Base-by-base conservation (phyloP, 2,329 filamentous ascomycete species). In the Exophiala bonariae region DNA sequence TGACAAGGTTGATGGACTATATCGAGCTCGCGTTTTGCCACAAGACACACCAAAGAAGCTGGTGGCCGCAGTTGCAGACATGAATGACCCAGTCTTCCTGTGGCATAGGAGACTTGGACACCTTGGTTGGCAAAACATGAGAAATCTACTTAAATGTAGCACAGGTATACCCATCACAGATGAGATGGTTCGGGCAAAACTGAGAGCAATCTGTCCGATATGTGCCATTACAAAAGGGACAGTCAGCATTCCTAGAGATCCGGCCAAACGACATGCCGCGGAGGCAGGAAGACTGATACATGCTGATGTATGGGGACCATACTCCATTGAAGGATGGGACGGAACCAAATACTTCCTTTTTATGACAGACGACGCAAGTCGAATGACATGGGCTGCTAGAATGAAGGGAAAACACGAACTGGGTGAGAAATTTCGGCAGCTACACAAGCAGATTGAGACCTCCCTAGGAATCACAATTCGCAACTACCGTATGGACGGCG, bases 311-410 rank as follows among this genome's bases (percentile, higher is more conserved):
- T 44, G n/a, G 14, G 41, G 41, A 7, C 11, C n/a, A 20, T 44
- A 44, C 22, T 4, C 23, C n/a, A 22, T 42, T 5, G 14, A 17
- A 34, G 30, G 40, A 10, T 43, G 6, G 6, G 32, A 34, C 14
- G 14, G 23, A 11, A 33, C 26, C 6, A 18, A 4, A 43, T 33
- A 16, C 22, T 33, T 44, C 28, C 20, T 49, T 2, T 44, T 44
- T 31, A 23, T 49, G 7, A 49, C 41, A 13, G 47, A 49, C 28
- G 47, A 49, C 20, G 16, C 18, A 10, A 49, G 34, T 11, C 11
- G 47, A 18, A 40, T 32, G 8, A 44, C 47, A 4, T 49, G 41
- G 47, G 30, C 19, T 28, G 47, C 9, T 6, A 7, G 41, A 8
- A 14, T 34, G 2, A 28, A 41, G 5, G 5, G 11, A 13, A 42